Conservation (phyloP, 1,284 basidiomycete species). For the Phylloboletellus chloephorus region DNA sequence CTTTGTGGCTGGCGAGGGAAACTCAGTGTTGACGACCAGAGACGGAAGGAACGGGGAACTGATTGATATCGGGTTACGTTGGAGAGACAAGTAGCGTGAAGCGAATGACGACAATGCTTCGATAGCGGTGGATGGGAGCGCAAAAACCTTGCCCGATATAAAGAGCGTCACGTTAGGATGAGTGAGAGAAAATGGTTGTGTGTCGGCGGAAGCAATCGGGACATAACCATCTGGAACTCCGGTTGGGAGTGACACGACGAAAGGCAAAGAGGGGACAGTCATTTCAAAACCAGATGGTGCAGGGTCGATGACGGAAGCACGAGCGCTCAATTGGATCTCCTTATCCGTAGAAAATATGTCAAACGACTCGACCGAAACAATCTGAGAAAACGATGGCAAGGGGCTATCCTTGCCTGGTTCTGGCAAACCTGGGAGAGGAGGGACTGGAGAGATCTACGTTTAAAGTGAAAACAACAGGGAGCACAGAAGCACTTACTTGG, state of each 20-base stretch:
- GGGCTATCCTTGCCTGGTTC: constrained; percentile 46
- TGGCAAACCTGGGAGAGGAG: constrained; percentile 59
- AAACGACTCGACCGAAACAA: constrained; percentile 58
- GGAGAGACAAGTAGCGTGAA: constrained; percentile 53
- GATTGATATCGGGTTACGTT: constrained; percentile 53
- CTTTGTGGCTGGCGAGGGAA: constrained; percentile 57
- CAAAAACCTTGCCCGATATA: constrained; percentile 54
- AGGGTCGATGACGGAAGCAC: constrained; percentile 58
- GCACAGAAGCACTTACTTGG: constrained; percentile 43
- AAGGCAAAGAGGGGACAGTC: constrained; percentile 52
- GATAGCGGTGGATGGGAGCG: constrained; percentile 43
- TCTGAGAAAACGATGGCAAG: constrained; percentile 50
- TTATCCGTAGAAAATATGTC: constrained; percentile 43
- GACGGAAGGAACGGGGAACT: constrained; percentile 48
- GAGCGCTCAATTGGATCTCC: constrained; percentile 44
- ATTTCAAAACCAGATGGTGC: constrained; percentile 44
- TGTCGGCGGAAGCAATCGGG: constrained; percentile 49
- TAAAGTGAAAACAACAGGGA: constrained; percentile 3
- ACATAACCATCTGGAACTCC: constrained; percentile 26
- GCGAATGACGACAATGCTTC: constrained; percentile 55
- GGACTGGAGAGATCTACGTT: constrained; percentile 41
- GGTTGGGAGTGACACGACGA: constrained; percentile 46
- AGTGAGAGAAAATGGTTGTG: constrained; percentile 51
- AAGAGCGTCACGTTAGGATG: constrained; percentile 62
- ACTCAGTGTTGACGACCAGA: constrained; percentile 44